Base-by-base conservation (phyloP, 768 basidiomycete species). In the Leccinum disarticulatum region DNA sequence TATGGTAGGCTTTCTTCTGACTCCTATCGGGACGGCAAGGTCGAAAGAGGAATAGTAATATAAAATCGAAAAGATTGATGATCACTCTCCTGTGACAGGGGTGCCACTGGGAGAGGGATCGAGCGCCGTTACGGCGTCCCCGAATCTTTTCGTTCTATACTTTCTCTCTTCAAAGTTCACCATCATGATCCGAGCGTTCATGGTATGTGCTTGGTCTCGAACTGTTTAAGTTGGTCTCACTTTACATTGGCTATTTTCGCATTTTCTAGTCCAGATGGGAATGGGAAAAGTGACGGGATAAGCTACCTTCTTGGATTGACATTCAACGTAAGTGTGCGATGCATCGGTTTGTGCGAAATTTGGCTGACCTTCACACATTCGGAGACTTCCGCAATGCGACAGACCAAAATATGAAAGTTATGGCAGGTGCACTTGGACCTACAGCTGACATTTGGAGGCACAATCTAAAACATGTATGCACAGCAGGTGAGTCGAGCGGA, bases 311-410 rank as follows among this genome's bases (percentile, higher is more conserved):
- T 27, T 48, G 25, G 88, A 69, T 88, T 90, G 71, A 98, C 96
- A 84, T 97, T 97, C 71, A 98, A 79, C 4, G 97, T 99, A 67
- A 99, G 87, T 80, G 98, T 94, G 65, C 88, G 87, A 65, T 41
- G 92, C 93, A 76, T 97, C 90, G 66, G 96, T 95, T 76, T 96
- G 95, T 62, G 88, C 91, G 76, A 64, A 95, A 87, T 80, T 91
- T 98, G 97, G 79, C 83, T 88, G 74, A 98, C 97, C 83, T 97
- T 98, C 63, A 99, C 79, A 50, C 97, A 97, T 61, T 82, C 85
- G 66, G 98, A 84, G 77, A 97, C 94, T 79, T 87, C 46, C 93
- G 10, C n/a, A 57, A 54, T 33, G 52, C 35, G 43, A 54, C 31
- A n/a, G 17, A 17, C 6, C 53, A 10, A 38, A 31, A 46, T 17